phyloP scores from a whole-genome alignment of 164 flowering plant species.

The Hamamelis virginiana region DNA sequence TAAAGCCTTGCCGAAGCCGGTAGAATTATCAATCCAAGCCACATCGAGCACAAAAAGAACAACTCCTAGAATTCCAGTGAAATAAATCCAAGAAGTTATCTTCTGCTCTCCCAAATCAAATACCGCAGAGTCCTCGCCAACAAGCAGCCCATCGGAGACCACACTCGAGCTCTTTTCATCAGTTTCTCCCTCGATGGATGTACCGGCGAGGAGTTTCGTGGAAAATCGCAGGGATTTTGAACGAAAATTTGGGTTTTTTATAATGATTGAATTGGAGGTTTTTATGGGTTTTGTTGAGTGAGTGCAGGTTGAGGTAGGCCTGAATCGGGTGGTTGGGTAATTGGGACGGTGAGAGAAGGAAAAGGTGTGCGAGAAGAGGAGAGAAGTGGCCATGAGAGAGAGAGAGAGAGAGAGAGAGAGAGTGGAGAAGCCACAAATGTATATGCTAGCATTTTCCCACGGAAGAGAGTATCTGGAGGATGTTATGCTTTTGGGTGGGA shows the following conservation, averaged over 20 bases:
- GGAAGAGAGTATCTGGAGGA: too few relatives aligned
- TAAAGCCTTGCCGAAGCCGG: too few relatives aligned
- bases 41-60: too few relatives aligned
- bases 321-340: not conserved
- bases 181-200: conserved; percentile 22
- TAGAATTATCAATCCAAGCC: conserved; percentile 74
- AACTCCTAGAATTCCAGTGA: too few relatives aligned
- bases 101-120: conserved; percentile 71
- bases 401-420: conserved; percentile 12
- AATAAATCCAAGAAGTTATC: conserved; percentile 81
- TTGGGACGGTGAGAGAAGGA: too few relatives aligned
- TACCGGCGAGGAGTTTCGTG: conserved; percentile 16
- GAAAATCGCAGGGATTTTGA: not conserved
- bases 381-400: too few relatives aligned
- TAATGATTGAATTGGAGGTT: not conserved
- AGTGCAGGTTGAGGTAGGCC: too few relatives aligned
- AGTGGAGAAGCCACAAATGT: conserved; percentile 24
- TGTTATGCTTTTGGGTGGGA: too few relatives aligned
- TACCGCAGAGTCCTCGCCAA: conserved; percentile 86
- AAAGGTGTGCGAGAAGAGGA: too few relatives aligned
- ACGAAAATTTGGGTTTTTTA: not conserved
- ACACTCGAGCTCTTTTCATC: too few relatives aligned
- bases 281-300: conserved; percentile 2
- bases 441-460: too few relatives aligned
- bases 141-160: conserved; percentile 20